Evolutionary conservation across 2,329 filamentous ascomycete species (phyloP).

Genomic region (Sporothrix luriei): DNA sequence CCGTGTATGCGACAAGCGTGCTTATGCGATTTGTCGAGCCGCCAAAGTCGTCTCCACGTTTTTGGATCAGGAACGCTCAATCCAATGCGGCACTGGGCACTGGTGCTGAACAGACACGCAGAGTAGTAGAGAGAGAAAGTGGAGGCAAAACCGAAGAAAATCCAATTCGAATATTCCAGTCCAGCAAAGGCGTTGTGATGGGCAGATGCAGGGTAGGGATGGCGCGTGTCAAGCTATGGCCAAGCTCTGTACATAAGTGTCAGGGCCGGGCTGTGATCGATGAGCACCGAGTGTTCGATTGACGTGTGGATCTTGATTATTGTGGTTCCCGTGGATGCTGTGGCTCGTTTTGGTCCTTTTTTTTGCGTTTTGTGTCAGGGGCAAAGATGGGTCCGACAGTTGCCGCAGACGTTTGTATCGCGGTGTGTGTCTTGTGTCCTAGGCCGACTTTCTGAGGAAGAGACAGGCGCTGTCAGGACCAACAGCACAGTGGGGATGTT

Average conservation of each 20-base stretch:
- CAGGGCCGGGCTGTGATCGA: not conserved
- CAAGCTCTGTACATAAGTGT: constrained; percentile 15
- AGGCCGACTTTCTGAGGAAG: too few relatives aligned
- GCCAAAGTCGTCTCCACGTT: constrained; percentile 10
- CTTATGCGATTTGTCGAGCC: constrained; percentile 22
- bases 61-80: not conserved
- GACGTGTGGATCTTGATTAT: constrained; percentile 11
- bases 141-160: not conserved
- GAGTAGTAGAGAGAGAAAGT: not conserved
- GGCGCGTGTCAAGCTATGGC: constrained; percentile 14
- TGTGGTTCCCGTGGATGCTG: not conserved
- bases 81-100: not conserved
- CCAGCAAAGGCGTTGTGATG: not conserved
- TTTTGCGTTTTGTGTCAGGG: constrained; percentile 20
- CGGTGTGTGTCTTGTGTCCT: not conserved
- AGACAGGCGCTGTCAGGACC: constrained; percentile 4
- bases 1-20: constrained; percentile 23
- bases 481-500: not conserved
- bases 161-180: not conserved
- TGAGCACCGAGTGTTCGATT: constrained; percentile 20
- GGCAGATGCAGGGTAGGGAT: not conserved
- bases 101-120: not conserved
- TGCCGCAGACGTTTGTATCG: not conserved
- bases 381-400: not conserved
- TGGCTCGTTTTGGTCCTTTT: not conserved